Evolutionary conservation across 257 asterid genomes (phyloP).

Genomic region (Solanum chiquidenum): DNA sequence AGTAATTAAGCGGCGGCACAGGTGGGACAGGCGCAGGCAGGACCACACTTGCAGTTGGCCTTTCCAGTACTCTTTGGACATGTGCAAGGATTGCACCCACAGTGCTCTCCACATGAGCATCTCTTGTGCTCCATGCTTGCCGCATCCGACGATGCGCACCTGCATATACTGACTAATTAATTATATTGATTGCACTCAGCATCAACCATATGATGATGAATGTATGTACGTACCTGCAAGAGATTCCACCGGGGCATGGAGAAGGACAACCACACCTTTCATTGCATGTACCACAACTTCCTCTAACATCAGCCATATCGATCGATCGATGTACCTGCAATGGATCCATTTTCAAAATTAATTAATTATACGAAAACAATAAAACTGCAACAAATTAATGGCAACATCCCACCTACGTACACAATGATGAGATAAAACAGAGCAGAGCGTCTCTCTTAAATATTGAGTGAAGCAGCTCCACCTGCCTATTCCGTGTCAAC

Average conservation of each 20-base stretch:
- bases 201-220: too few relatives aligned
- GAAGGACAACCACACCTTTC: conserved; percentile 56
- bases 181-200: too few relatives aligned
- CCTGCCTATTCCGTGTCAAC: too few relatives aligned
- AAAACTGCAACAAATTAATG: too few relatives aligned
- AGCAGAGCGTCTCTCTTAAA: too few relatives aligned
- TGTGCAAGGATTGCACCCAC: conserved; percentile 52
- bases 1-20: conserved; percentile 13
- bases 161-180: not conserved
- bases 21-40: conserved; percentile 35
- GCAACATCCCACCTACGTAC: too few relatives aligned
- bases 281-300: conserved; percentile 19
- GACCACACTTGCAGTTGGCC: conserved; percentile 40
- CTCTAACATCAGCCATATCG: conserved; percentile 22
- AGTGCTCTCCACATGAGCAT: conserved; percentile 37
- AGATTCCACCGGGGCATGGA: conserved; percentile 47
- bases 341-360: too few relatives aligned
- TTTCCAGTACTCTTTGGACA: conserved; percentile 35
- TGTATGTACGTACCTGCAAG: conserved; percentile 6
- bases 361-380: too few relatives aligned
- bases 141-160: conserved; percentile 16
- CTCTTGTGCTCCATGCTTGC: too few relatives aligned
- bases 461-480: too few relatives aligned
- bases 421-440: too few relatives aligned
- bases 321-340: too few relatives aligned